Evolutionary conservation across 164 flowering plant species (phyloP).

Genomic region (Nymphaea colorata): DNA sequence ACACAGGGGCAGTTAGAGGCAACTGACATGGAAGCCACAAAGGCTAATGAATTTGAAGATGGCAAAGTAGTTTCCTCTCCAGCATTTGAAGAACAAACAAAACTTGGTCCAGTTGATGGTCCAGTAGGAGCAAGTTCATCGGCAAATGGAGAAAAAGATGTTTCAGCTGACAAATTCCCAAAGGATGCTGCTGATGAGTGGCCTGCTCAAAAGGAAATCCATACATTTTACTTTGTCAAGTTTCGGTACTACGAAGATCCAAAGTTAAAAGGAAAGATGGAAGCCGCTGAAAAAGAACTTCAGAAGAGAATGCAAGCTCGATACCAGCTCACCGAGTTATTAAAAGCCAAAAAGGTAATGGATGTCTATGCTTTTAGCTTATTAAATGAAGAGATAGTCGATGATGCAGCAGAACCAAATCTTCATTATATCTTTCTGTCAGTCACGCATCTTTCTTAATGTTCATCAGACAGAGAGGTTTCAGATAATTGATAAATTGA

Average conservation of each 20-base stretch:
- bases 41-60: conserved; percentile 24
- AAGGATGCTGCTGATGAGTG: conserved; percentile 81
- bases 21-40: conserved; percentile 10
- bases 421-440: no score
- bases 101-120: conserved; percentile 28
- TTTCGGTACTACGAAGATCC: conserved; percentile 61
- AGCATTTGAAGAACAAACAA: conserved; percentile 29
- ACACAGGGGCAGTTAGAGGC: conserved; percentile 29
- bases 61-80: conserved; percentile 28
- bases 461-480: conserved; percentile 40
- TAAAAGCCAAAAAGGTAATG: conserved; percentile 58
- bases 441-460: no score
- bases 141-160: conserved; percentile 25
- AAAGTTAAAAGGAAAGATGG: conserved; percentile 52
- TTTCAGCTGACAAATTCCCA: conserved; percentile 30
- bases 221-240: conserved; percentile 50
- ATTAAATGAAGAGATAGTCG: no score
- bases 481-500: conserved; percentile 37
- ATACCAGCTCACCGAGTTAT: conserved; percentile 37
- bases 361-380: background rate
- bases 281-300: conserved; percentile 56
- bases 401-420: no score
- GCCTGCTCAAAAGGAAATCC: conserved; percentile 62
- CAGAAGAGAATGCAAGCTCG: conserved; percentile 47
- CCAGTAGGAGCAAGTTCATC: conserved; percentile 46